Conservation (phyloP, 1,284 basidiomycete species). For the Gymnopus androsaceus region DNA sequence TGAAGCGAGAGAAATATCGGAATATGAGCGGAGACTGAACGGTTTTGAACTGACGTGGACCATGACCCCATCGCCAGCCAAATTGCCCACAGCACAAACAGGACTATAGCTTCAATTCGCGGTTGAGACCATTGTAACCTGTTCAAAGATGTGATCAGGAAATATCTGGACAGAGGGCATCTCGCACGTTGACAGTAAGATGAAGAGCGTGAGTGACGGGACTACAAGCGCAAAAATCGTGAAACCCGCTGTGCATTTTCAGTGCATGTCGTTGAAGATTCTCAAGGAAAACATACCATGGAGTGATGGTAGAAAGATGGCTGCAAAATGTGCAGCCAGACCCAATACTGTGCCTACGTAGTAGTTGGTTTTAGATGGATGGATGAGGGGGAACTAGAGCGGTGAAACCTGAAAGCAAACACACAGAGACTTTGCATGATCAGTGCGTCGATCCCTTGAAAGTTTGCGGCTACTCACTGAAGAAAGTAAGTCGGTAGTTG, state of each 20-base stretch:
- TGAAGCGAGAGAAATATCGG: conserved; percentile 29
- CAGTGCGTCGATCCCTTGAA: conserved; percentile 9
- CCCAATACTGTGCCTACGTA: conserved; percentile 60
- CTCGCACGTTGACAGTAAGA: conserved; percentile 56
- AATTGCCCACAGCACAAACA: conserved; percentile 58
- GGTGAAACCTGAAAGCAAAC: conserved; percentile 53
- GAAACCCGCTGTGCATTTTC: conserved; percentile 54
- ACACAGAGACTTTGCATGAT: conserved; percentile 48
- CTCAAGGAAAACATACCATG: conserved; percentile 46
- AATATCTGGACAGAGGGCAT: not conserved
- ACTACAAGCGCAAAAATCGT: conserved; percentile 67
- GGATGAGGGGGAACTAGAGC: not conserved
- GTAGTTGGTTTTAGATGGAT: not conserved
- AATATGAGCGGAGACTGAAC: conserved; percentile 5
- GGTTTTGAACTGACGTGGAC: conserved; percentile 54
- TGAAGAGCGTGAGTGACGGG: conserved; percentile 62
- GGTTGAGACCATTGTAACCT: conserved; percentile 74
- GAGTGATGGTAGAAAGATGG: conserved; percentile 59
- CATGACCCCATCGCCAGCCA: conserved; percentile 80
- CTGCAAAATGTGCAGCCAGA: conserved; percentile 64
- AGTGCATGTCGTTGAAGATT: not conserved
- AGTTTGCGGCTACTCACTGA: conserved; percentile 38
- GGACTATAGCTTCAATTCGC: conserved; percentile 53
- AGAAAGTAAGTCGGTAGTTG: conserved; percentile 52
- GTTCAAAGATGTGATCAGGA: not conserved